These are phyloP conservation scores for Suhomyces xylopsoci DNA, from an alignment of 805 yeast genomes.

Conservation along the genomic window DNA sequence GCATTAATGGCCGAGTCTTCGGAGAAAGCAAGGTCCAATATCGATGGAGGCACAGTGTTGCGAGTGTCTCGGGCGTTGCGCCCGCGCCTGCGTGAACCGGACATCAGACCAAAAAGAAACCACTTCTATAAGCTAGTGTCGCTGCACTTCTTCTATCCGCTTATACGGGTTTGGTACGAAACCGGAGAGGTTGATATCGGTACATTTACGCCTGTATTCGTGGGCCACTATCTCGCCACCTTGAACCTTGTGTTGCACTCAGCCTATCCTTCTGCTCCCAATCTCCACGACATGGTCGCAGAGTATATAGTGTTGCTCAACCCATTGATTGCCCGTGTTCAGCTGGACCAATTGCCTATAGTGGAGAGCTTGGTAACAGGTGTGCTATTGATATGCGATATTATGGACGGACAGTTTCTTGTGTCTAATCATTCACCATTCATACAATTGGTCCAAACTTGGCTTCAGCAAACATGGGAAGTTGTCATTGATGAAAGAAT, in stretches of 20 bases:
- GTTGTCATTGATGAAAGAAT: slow-evolving; percentile 32
- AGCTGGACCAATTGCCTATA: slow-evolving; percentile 29
- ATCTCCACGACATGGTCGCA: slow-evolving; percentile 53
- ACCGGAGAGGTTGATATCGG: slow-evolving; percentile 47
- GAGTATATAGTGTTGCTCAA: slow-evolving; percentile 45
- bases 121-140: slow-evolving; percentile 40
- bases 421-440: slow-evolving; percentile 20
- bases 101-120: slow-evolving; percentile 18
- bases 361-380: slow-evolving; percentile 41
- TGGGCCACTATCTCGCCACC: slow-evolving; percentile 59
- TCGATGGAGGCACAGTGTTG: slow-evolving; percentile 40
- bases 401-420: slow-evolving; percentile 26
- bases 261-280: slow-evolving; percentile 53
- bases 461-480: slow-evolving; percentile 34
- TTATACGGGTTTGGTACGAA: slow-evolving; percentile 51
- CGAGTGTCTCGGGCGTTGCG: slow-evolving; percentile 36
- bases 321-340: slow-evolving; percentile 18
- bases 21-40: slow-evolving; percentile 28
- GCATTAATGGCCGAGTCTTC: slow-evolving; percentile 30
- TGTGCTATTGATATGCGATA: slow-evolving; percentile 31
- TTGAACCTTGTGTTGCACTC: slow-evolving; percentile 54
- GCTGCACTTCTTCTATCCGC: slow-evolving; percentile 50
- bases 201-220: slow-evolving; percentile 50
- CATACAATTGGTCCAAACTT: slow-evolving; percentile 19
- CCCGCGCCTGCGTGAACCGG: slow-evolving; percentile 15